phyloP scores from a whole-genome alignment of 352 stramenopile genomes.

The Phytophthora pluvialis region DNA sequence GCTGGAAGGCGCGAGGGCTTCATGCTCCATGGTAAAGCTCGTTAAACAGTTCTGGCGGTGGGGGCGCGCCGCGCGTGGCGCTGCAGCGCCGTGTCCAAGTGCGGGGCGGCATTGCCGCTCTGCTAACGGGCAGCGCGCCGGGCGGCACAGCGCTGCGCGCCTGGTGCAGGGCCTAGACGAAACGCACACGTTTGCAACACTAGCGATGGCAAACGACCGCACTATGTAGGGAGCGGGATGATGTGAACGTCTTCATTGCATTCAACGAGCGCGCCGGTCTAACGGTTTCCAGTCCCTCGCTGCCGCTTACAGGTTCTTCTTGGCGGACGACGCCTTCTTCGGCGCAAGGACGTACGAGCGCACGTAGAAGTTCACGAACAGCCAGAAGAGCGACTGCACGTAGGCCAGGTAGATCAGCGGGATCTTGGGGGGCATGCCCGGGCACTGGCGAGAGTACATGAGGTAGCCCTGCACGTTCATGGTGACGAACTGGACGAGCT shows the following conservation, averaged over 20 bases:
- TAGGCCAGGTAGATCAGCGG: constrained; percentile 91
- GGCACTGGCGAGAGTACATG: constrained; percentile 82
- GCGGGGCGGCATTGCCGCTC: constrained; percentile 3
- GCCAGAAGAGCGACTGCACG: constrained; percentile 94
- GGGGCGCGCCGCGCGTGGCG: constrained; percentile 12
- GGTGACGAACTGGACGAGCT: constrained; percentile 93
- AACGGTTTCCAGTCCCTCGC: background rate
- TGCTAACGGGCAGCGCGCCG: too few relatives aligned
- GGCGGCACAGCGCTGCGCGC: too few relatives aligned
- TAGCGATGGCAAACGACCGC: too few relatives aligned
- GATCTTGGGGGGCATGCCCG: constrained; percentile 70
- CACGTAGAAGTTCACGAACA: constrained; percentile 97
- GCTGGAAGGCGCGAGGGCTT: too few relatives aligned
- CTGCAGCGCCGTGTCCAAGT: constrained; percentile 15
- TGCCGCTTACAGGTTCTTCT: constrained; percentile 29
- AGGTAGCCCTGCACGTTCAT: constrained; percentile 73
- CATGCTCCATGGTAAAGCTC: background rate
- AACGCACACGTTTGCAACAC: too few relatives aligned
- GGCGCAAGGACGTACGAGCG: constrained; percentile 75
- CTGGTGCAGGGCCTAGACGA: too few relatives aligned
- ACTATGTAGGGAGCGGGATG: background rate
- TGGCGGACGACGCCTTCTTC: constrained; percentile 32
- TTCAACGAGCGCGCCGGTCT: constrained; percentile 7
- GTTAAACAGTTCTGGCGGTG: constrained; percentile 31
- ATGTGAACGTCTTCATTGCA: constrained; percentile 2